Evolutionary conservation across 73 alveolate species (phyloP).

Genomic region (Paramecium octaurelia): DNA sequence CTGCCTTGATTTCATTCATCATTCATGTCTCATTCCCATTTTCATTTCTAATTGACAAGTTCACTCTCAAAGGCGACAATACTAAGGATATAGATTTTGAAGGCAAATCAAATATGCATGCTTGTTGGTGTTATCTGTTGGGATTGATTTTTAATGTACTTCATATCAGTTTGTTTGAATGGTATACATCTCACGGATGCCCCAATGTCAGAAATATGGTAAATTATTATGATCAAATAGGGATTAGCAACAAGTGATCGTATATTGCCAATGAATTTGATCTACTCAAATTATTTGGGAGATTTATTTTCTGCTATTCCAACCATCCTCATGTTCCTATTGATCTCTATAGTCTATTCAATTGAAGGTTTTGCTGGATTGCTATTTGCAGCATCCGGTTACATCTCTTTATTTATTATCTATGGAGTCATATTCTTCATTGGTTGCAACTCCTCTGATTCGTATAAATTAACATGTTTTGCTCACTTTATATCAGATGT

Average conservation of each 20-base stretch:
- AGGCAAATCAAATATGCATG: background rate
- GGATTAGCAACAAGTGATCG: conserved; percentile 21
- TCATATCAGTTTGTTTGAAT: conserved; percentile 29
- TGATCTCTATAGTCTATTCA: background rate
- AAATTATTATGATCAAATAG: background rate
- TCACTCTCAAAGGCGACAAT: background rate
- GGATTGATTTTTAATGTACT: conserved; percentile 3
- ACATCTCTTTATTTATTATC: background rate
- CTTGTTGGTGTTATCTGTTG: conserved; percentile 17
- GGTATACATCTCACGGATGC: conserved; percentile 45
- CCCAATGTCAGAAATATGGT: conserved; percentile 54
- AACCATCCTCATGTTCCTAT: background rate
- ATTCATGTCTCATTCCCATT: background rate
- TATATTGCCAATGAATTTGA: conserved; percentile 26
- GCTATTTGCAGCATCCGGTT: conserved; percentile 14
- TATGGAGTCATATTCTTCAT: conserved; percentile 18
- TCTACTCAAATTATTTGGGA: conserved; percentile 33
- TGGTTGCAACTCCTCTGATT: background rate
- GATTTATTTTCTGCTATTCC: conserved; percentile 32
- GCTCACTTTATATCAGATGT: background rate
- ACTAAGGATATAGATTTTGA: background rate
- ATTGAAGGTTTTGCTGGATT: conserved; percentile 22
- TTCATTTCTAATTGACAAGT: background rate
- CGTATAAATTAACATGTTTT: conserved; percentile 35
- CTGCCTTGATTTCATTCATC: background rate